Percentiles rank a stretch among this genome's conserved stretches.
Evolutionary conservation across 805 yeast species (phyloP).

Genomic region (Wickerhamomyces rabaulensis): DNA sequence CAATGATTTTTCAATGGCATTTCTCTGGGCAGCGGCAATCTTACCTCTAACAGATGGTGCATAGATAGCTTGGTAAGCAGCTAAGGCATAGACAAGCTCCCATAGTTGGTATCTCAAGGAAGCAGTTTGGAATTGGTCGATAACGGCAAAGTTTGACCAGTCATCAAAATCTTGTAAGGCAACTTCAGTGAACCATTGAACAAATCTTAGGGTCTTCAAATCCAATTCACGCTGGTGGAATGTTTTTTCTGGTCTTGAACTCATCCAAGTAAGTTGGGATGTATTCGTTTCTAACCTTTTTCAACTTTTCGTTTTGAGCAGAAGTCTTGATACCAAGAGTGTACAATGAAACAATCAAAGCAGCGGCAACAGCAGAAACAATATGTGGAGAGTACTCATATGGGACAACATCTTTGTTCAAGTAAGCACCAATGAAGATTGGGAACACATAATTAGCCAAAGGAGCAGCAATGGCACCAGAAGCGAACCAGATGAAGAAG

Average conservation of each 20-base stretch:
- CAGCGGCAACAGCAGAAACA: background rate
- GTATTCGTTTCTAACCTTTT: background rate
- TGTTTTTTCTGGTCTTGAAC: background rate
- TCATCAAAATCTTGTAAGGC: background rate
- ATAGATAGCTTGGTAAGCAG: background rate
- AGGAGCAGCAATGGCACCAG: background rate
- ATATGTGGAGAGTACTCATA: background rate
- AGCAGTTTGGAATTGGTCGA: background rate
- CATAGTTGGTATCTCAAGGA: background rate
- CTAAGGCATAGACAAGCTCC: background rate
- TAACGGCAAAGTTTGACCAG: background rate
- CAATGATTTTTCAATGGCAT: background rate
- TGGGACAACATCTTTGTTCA: background rate
- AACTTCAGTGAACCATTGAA: background rate
- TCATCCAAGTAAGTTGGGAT: background rate
- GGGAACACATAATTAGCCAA: background rate
- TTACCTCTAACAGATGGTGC: background rate
- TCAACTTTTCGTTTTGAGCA: background rate
- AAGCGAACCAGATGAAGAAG: background rate
- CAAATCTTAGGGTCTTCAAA: background rate
- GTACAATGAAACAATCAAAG: background rate
- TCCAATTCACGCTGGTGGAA: background rate
- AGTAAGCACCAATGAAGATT: background rate
- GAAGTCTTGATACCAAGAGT: background rate
- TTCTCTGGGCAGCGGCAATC: background rate